These are phyloP conservation scores for Fagopyrum tataricum DNA, from an alignment of 148 eudicot species.

Conservation along the genomic window DNA sequence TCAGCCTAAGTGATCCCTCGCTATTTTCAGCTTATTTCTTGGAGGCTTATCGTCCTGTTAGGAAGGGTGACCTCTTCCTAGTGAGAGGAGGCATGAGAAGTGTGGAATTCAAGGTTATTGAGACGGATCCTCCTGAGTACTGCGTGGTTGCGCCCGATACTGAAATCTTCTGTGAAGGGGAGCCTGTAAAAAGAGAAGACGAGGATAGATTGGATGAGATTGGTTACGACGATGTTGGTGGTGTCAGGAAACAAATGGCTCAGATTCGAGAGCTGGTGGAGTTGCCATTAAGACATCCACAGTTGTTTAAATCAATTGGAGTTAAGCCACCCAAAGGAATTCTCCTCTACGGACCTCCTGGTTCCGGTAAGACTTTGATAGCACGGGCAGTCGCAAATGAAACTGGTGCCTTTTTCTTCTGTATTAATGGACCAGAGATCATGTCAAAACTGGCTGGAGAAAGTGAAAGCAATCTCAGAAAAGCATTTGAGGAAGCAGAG, in stretches of 20 bases:
- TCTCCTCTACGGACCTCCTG: conserved; percentile 80
- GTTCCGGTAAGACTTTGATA: conserved; percentile 78
- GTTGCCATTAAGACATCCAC: conserved; percentile 75
- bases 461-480: conserved; percentile 89
- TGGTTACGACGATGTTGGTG: conserved; percentile 90
- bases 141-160: conserved; percentile 90
- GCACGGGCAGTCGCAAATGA: conserved; percentile 90
- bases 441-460: conserved; percentile 93
- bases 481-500: conserved; percentile 91
- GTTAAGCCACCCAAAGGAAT: conserved; percentile 89
- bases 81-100: conserved; percentile 87
- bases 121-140: conserved; percentile 73
- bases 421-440: conserved; percentile 85
- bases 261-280: conserved; percentile 81
- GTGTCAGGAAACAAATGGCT: conserved; percentile 86
- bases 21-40: conserved; percentile 57
- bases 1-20: neutral
- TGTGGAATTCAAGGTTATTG: conserved; percentile 78
- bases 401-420: conserved; percentile 88
- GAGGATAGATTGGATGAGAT: conserved; percentile 73
- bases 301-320: conserved; percentile 77
- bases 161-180: conserved; percentile 84
- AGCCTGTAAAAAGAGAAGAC: conserved; percentile 71
- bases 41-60: conserved; percentile 74
- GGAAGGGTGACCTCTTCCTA: conserved; percentile 67